These are phyloP conservation scores for Fusarium sp. DNA, from an alignment of 2,329 filamentous ascomycete genomes.

Conservation along the genomic window DNA sequence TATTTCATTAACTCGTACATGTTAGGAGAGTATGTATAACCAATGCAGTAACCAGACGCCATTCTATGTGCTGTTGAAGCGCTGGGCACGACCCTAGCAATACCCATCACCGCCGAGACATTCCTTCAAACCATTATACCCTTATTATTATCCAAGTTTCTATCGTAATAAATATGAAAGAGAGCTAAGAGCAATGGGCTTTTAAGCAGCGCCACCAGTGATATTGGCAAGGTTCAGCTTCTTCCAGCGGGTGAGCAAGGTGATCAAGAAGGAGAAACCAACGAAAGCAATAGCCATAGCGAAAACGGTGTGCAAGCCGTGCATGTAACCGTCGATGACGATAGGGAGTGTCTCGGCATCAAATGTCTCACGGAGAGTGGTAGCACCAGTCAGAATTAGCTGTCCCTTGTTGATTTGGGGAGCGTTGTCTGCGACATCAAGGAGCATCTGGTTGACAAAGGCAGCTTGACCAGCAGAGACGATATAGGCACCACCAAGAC, in stretches of 20 bases:
- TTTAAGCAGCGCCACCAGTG: conserved; percentile 50
- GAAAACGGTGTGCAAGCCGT: conserved; percentile 72
- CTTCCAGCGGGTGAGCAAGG: conserved; percentile 54
- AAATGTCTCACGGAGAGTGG: conserved; percentile 67
- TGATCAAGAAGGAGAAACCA: conserved; percentile 55
- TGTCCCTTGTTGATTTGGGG: conserved; percentile 53
- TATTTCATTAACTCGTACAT: conserved; percentile 22
- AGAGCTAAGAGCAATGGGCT: neutral
- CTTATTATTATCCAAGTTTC: neutral
- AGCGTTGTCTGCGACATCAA: conserved; percentile 50
- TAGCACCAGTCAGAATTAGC: conserved; percentile 62
- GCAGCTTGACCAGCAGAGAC: conserved; percentile 62
- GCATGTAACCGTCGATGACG: conserved; percentile 72
- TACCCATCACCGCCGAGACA: neutral
- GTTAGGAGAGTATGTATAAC: conserved; percentile 22
- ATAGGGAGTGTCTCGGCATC: conserved; percentile 59
- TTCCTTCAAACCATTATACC: neutral
- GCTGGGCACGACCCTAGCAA: neutral
- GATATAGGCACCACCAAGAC: conserved; percentile 63
- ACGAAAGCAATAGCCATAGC: conserved; percentile 67
- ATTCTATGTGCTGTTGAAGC: conserved; percentile 16
- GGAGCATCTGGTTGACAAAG: conserved; percentile 60
- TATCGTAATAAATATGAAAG: neutral
- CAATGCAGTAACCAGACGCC: conserved; percentile 16
- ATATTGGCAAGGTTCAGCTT: conserved; percentile 52